Conservation (phyloP, 169 alveolate genomes). For the Eimeria sp. region DNA sequence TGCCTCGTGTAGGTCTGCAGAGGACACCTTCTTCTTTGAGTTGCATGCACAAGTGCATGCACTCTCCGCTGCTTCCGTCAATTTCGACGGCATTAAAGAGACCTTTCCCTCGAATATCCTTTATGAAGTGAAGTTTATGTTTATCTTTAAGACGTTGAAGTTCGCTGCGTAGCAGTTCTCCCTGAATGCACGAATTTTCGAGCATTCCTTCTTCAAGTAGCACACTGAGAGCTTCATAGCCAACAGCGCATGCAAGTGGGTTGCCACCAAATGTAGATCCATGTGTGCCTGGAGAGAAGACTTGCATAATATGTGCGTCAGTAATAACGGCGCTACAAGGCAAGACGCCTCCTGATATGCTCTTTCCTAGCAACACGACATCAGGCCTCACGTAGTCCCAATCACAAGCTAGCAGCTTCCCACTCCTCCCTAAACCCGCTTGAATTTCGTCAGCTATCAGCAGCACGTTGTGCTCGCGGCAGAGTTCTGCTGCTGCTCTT, state of each 20-base stretch:
- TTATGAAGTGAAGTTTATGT: conserved; percentile 82
- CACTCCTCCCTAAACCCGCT: conserved; percentile 97
- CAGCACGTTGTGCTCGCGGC: conserved; percentile 89
- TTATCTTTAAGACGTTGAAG: conserved; percentile 85
- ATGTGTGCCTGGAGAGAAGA: conserved; percentile 96
- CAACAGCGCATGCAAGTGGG: conserved; percentile 94
- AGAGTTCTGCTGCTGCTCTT: conserved; percentile 89
- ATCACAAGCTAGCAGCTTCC: conserved; percentile 91
- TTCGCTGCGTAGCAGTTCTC: conserved; percentile 12
- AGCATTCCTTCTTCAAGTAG: conserved; percentile 92
- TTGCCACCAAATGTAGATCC: conserved; percentile 96
- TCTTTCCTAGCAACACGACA: conserved; percentile 94
- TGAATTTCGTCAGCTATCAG: conserved; percentile 95
- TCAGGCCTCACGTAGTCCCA: conserved; percentile 93
- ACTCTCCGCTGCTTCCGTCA: conserved; percentile 83
- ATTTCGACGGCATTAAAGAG: conserved; percentile 94
- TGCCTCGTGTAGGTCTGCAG: conserved; percentile 94
- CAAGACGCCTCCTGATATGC: conserved; percentile 95
- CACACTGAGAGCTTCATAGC: conserved; percentile 93
- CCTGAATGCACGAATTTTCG: conserved; percentile 88
- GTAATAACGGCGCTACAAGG: conserved; percentile 96
- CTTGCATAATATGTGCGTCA: conserved; percentile 93
- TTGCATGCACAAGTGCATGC: conserved; percentile 87
- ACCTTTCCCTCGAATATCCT: conserved; percentile 93
- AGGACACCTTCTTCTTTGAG: conserved; percentile 92